Percentiles rank a stretch among this genome's conserved stretches.
Conservation (phyloP, 352 stramenopile genomes). For the Globisporangium carolinianum region DNA sequence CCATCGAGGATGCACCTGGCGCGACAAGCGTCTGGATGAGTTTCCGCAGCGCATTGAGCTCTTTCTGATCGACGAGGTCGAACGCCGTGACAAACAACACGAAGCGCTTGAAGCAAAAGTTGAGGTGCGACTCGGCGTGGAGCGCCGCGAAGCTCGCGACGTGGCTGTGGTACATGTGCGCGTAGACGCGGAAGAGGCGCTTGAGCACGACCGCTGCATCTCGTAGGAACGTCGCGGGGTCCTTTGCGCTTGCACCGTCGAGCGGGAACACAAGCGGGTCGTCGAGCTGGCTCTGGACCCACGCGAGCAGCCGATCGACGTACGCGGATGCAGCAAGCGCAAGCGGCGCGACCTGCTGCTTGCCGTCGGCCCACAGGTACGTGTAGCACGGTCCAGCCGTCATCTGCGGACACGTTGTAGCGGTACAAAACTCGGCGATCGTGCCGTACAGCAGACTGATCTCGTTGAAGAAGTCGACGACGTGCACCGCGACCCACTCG, state of each 20-base stretch:
- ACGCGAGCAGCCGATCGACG: constrained; percentile 78
- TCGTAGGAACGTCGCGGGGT: constrained; percentile 37
- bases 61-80: constrained; percentile 89
- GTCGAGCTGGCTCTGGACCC: constrained; percentile 83
- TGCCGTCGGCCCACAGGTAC: constrained; percentile 81
- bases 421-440: constrained; percentile 77
- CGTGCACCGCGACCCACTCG: constrained; percentile 72
- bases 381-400: constrained; percentile 77
- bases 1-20: too few species aligned
- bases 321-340: constrained; percentile 76
- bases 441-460: constrained; percentile 88
- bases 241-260: constrained; percentile 13
- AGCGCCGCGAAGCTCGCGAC: constrained; percentile 88
- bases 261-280: constrained; percentile 57
- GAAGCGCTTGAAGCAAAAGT: constrained; percentile 97
- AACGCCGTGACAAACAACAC: constrained; percentile 94
- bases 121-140: constrained; percentile 91
- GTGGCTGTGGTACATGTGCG: constrained; percentile 95
- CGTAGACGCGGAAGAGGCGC: constrained; percentile 95
- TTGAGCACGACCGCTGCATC: constrained; percentile 86
- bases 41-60: constrained; percentile 92
- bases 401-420: constrained; percentile 60
- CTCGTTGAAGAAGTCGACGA: constrained; percentile 93
- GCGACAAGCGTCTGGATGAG: constrained; percentile 63
- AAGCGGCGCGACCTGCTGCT: constrained; percentile 37